Evolutionary conservation across 1,284 basidiomycete genomes (phyloP).

Genomic region (Paramarasmius palmivorus): DNA sequence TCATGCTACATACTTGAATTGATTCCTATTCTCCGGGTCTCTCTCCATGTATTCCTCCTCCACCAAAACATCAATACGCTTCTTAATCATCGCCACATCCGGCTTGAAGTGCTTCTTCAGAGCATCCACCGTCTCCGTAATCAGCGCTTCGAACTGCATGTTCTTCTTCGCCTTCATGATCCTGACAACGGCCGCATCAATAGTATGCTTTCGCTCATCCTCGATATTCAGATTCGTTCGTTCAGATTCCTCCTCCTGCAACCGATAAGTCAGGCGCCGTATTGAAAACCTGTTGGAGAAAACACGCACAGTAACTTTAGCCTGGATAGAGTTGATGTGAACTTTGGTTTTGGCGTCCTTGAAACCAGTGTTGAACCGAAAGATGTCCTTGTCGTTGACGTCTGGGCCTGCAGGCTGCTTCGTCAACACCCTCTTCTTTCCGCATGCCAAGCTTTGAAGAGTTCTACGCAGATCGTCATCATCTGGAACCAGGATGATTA

Average conservation of each 20-base stretch:
- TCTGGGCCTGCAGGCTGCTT: conserved; percentile 84
- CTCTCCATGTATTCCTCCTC: conserved; percentile 86
- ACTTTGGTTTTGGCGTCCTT: conserved; percentile 80
- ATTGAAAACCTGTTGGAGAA: background rate
- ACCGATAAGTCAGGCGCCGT: conserved; percentile 3
- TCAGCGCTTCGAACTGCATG: conserved; percentile 75
- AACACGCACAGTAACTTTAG: conserved; percentile 77
- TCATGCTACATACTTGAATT: conserved; percentile 80
- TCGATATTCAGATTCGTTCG: conserved; percentile 85
- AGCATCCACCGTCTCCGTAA: conserved; percentile 75
- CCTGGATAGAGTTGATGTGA: conserved; percentile 96
- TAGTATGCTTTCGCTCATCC: conserved; percentile 80
- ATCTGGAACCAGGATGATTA: conserved; percentile 43
- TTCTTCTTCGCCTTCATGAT: conserved; percentile 93
- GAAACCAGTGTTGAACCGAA: conserved; percentile 84
- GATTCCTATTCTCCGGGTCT: conserved; percentile 68
- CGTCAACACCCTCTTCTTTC: conserved; percentile 85
- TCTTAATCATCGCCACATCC: conserved; percentile 78
- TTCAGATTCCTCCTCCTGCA: conserved; percentile 82
- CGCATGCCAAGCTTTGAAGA: conserved; percentile 90
- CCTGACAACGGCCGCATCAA: conserved; percentile 93
- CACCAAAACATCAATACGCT: conserved; percentile 78
- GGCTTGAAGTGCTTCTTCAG: conserved; percentile 81
- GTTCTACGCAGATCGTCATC: conserved; percentile 78
- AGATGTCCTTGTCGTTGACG: conserved; percentile 76